These are phyloP conservation scores for Mycena metata DNA, from an alignment of 768 basidiomycete species.

Conservation along the genomic window DNA sequence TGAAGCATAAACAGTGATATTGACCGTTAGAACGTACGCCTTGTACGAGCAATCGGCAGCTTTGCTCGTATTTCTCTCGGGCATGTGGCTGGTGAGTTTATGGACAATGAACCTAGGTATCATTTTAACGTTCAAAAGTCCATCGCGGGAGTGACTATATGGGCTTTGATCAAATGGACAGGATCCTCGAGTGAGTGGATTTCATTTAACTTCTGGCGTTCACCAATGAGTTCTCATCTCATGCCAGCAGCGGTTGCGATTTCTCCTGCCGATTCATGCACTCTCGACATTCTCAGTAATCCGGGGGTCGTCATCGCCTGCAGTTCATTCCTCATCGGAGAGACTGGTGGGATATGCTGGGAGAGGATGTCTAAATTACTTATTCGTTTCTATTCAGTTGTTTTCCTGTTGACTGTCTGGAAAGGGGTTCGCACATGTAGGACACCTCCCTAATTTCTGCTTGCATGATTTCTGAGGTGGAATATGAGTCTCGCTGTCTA, in stretches of 20 bases:
- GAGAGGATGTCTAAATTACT: too few species aligned
- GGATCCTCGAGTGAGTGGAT: slow-evolving; percentile 14
- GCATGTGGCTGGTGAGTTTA: slow-evolving; percentile 17
- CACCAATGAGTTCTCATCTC: slow-evolving; percentile 1
- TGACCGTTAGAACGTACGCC: slow-evolving; percentile 20
- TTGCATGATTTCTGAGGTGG: neutral
- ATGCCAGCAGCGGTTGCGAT: neutral
- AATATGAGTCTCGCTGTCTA: slow-evolving; percentile 23
- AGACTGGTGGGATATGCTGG: slow-evolving; percentile 22
- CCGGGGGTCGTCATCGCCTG: slow-evolving; percentile 11
- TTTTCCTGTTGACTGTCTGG: slow-evolving; percentile 26
- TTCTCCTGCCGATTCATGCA: slow-evolving; percentile 15
- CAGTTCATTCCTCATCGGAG: slow-evolving; percentile 8
- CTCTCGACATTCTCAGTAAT: slow-evolving; percentile 18
- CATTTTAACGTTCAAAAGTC: neutral
- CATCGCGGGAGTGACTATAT: slow-evolving; percentile 22
- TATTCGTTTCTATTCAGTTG: slow-evolving; percentile 3
- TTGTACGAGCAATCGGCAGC: slow-evolving; percentile 4
- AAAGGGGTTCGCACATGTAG: slow-evolving; percentile 23
- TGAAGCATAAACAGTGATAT: slow-evolving; percentile 14
- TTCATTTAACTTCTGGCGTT: neutral
- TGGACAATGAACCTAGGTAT: neutral
- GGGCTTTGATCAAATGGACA: slow-evolving; percentile 22
- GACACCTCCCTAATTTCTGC: neutral
- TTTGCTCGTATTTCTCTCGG: slow-evolving; percentile 8